These are phyloP conservation scores for Nicotiana undulata DNA, from an alignment of 257 asterid species.

Conservation along the genomic window DNA sequence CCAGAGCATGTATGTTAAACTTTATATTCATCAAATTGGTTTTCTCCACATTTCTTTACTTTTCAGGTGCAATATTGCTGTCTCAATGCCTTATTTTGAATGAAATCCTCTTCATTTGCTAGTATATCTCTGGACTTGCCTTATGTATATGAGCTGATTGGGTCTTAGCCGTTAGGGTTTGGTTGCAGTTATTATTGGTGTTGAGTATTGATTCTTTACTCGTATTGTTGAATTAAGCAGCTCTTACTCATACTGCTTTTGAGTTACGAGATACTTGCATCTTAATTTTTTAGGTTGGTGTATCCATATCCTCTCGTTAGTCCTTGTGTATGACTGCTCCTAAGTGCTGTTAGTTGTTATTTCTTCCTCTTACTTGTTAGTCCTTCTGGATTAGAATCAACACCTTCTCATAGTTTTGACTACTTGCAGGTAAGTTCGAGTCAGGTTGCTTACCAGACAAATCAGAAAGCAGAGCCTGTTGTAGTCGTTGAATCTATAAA, in stretches of 20 bases:
- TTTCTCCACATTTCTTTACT: background rate
- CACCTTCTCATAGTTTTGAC: constrained; percentile 1
- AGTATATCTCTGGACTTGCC: background rate
- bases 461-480: constrained; percentile 51
- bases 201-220: background rate
- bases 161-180: background rate
- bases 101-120: background rate
- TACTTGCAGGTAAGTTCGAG: constrained; percentile 57
- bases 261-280: background rate
- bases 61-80: background rate
- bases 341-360: background rate
- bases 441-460: constrained; percentile 38
- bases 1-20: constrained; percentile 52
- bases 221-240: background rate
- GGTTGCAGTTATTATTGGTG: background rate
- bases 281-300: background rate
- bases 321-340: background rate
- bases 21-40: background rate
- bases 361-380: background rate
- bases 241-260: background rate
- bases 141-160: background rate
- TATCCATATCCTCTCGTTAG: background rate
- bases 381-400: background rate
- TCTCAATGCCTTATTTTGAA: background rate
- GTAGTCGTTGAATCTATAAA: constrained; percentile 37